Evolutionary conservation across 805 yeast species (phyloP), one percentile per base, ranked within the genome.

Genomic region (Komagataella mondaviorum): DNA sequence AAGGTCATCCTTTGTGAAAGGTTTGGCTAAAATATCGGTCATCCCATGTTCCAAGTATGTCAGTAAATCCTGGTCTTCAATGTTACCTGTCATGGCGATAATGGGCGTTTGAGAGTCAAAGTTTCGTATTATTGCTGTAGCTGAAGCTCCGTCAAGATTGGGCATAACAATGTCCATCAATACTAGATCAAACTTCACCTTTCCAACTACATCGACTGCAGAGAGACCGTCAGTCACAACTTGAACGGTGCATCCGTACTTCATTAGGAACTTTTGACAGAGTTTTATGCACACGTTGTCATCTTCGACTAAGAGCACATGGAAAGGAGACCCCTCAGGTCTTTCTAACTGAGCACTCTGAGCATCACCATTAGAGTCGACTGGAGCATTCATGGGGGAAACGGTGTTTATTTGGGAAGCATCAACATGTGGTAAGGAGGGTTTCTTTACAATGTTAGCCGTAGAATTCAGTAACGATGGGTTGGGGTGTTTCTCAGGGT

Each of bases 151-250:
- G 69, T 88, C 88, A 58, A 86, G 66, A 62, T 84, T 85, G 10
- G 95, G 95, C 93, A 86, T 86, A 20, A 86, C 91, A 50, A 86
- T 86, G 67, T 86, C 95, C 95, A 86, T 86, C 47, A 86, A 64
- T 1, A 86, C 91, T 53, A 86, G 68, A 65, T 85, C 95, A 60
- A 81, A 86, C 57, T 82, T 77, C 43, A 78, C 77, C 49, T 79
- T 78, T 61, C 83, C 90, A 30, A 85, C 77, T 0, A 81, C 83
- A 39, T 81, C 76, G 47, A 93, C 88, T 2, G 96, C 96, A 43
- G 87, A 82, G 8, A 91, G 68, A 0, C 99, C 99, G 68, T 91
- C 97, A 4, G 88, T 84, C 0, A 88, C 97, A 17, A 89, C 88
- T 48, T 93, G 91, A 4, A 91, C 96, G 12, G 88, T 81, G 64